These are phyloP conservation scores for Daedaleopsis nitida DNA, from an alignment of 768 basidiomycete species.

Conservation along the genomic window DNA sequence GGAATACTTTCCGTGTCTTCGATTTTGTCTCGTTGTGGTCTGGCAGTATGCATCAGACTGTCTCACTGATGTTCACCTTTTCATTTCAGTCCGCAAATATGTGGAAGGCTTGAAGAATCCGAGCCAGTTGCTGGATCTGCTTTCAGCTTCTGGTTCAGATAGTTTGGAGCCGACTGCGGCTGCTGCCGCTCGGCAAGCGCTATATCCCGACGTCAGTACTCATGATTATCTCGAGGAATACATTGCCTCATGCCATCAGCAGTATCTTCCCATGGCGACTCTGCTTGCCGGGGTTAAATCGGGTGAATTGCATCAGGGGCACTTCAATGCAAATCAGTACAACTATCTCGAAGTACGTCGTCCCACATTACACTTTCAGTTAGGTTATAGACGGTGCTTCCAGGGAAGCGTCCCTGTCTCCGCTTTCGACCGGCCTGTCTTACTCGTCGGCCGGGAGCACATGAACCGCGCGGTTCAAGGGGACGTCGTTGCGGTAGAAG, in stretches of 20 bases:
- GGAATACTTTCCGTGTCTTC: too few species aligned
- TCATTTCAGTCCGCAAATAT: constrained; percentile 67
- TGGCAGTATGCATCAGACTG: neutral
- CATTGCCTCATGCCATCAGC: neutral
- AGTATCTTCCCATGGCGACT: constrained; percentile 80
- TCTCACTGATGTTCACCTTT: neutral
- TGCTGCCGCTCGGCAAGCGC: constrained; percentile 50
- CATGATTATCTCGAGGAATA: neutral
- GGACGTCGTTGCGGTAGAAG: constrained; percentile 88
- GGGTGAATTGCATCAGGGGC: constrained; percentile 85
- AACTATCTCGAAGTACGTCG: constrained; percentile 86
- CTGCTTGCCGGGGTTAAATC: constrained; percentile 83
- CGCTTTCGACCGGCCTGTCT: constrained; percentile 72
- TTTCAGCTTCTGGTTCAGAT: constrained; percentile 68
- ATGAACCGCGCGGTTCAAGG: constrained; percentile 97
- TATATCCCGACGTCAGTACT: constrained; percentile 73
- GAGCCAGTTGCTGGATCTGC: constrained; percentile 74
- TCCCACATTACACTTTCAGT: neutral
- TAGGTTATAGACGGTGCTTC: neutral
- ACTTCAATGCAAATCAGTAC: constrained; percentile 94
- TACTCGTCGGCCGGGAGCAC: constrained; percentile 85
- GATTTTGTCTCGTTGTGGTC: neutral
- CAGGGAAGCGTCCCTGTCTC: constrained; percentile 83
- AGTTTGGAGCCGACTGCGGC: constrained; percentile 66
- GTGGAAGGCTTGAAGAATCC: constrained; percentile 73